Evolutionary conservation across 2,329 filamentous ascomycete species (phyloP).

Genomic region (Thelonectria discophora): DNA sequence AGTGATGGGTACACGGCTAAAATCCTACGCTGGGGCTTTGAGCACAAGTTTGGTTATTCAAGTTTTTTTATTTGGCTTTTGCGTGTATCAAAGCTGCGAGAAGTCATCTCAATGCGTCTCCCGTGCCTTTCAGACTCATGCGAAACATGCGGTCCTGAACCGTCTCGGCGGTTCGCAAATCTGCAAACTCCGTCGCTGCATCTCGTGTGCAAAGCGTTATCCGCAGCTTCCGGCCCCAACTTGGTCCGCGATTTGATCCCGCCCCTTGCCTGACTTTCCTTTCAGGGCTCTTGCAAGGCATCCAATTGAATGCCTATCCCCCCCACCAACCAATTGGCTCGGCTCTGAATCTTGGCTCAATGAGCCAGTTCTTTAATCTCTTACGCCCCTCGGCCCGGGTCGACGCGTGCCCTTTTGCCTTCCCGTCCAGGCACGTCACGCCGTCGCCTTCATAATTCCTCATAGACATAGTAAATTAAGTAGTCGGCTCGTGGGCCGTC

Average conservation of each 20-base stretch:
- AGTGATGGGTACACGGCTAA: slow-evolving; percentile 6
- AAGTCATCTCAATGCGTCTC: background rate
- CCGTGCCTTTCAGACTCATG: background rate
- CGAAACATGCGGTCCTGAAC: slow-evolving; percentile 25
- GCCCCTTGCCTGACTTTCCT: background rate
- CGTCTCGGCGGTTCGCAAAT: slow-evolving; percentile 24
- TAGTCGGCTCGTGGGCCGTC: slow-evolving; percentile 14
- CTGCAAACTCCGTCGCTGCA: slow-evolving; percentile 3
- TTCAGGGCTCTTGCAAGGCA: slow-evolving; percentile 2
- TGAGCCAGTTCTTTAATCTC: background rate
- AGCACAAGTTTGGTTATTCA: background rate
- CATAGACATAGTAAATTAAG: slow-evolving; percentile 29
- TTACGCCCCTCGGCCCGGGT: background rate
- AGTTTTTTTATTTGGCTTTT: background rate
- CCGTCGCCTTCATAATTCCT: slow-evolving; percentile 25
- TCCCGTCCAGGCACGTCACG: slow-evolving; percentile 26
- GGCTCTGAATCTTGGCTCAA: background rate
- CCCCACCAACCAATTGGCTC: background rate
- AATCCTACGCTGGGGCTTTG: background rate
- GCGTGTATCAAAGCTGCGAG: background rate
- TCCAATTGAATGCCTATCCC: slow-evolving; percentile 10
- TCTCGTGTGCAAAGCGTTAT: slow-evolving; percentile 17
- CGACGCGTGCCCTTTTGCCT: slow-evolving; percentile 2
- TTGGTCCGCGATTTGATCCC: slow-evolving; percentile 16
- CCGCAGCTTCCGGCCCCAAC: slow-evolving; percentile 33